These are phyloP conservation scores for Cladorrhinum sp. DNA, from an alignment of 2,329 filamentous ascomycete genomes.

Conservation along the genomic window DNA sequence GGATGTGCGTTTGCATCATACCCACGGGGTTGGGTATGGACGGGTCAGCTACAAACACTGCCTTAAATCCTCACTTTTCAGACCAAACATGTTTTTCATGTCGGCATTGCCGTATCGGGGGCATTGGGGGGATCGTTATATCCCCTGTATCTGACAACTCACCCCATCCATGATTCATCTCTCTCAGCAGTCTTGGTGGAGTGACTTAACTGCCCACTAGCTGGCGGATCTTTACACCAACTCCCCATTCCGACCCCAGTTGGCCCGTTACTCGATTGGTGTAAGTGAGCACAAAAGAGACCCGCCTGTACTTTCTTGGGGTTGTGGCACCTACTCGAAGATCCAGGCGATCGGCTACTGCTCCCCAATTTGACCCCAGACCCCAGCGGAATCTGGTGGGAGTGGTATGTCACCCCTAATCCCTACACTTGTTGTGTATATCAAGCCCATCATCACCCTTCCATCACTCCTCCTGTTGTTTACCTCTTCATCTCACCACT, in stretches of 20 bases:
- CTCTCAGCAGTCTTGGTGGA: background rate
- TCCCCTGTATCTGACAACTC: background rate
- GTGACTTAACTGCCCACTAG: background rate
- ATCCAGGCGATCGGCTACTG: constrained; percentile 16
- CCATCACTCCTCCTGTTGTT: background rate
- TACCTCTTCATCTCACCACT: constrained; percentile 2
- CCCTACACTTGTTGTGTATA: background rate
- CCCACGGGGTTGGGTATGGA: background rate
- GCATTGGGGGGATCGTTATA: background rate
- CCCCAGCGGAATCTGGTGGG: constrained; percentile 5
- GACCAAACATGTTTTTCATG: background rate
- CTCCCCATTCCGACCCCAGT: constrained; percentile 1
- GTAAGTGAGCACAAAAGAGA: background rate
- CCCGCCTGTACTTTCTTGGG: background rate
- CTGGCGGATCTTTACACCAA: background rate
- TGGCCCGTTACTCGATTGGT: background rate
- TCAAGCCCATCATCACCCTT: constrained; percentile 3
- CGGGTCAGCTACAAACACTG: background rate
- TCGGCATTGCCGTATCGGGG: background rate
- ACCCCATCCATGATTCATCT: background rate
- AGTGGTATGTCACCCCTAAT: constrained; percentile 4
- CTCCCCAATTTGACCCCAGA: constrained; percentile 9
- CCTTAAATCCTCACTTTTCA: background rate
- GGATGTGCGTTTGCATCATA: background rate
- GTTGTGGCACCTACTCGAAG: constrained; percentile 12